These are phyloP conservation scores for Monilinia aucupariae DNA, from an alignment of 2,329 filamentous ascomycete genomes.

Conservation along the genomic window DNA sequence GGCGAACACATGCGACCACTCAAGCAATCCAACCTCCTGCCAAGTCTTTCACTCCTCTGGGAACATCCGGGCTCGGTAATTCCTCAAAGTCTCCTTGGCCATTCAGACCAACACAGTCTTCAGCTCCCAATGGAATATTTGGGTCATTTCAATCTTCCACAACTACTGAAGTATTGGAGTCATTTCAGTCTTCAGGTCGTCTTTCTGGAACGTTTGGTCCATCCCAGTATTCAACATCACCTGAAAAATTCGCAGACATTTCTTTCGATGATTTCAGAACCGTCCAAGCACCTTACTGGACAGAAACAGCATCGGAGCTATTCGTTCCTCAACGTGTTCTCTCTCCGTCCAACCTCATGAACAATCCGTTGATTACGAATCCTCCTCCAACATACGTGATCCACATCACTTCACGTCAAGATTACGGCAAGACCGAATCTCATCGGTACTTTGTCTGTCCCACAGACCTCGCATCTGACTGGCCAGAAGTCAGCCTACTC, in stretches of 20 bases:
- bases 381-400: conserved; percentile 26
- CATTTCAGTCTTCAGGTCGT: background rate
- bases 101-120: background rate
- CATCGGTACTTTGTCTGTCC: conserved; percentile 32
- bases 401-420: conserved; percentile 28
- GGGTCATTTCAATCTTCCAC: background rate
- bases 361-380: conserved; percentile 25
- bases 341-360: conserved; percentile 22
- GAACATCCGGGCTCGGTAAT: background rate
- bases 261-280: conserved; percentile 9
- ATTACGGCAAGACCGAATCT: conserved; percentile 29
- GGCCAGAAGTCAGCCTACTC: conserved; percentile 25
- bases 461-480: conserved; percentile 23
- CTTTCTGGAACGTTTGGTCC: background rate
- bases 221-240: background rate
- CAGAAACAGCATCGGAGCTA: background rate
- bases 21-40: conserved; percentile 1
- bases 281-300: background rate
- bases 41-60: background rate
- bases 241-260: background rate
- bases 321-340: conserved; percentile 20
- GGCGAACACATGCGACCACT: background rate
- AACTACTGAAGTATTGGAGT: background rate
- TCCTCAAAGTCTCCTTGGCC: background rate
- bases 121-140: background rate